Base-by-base conservation (phyloP, 352 stramenopile genomes). In the Globisporangium emineosum region DNA sequence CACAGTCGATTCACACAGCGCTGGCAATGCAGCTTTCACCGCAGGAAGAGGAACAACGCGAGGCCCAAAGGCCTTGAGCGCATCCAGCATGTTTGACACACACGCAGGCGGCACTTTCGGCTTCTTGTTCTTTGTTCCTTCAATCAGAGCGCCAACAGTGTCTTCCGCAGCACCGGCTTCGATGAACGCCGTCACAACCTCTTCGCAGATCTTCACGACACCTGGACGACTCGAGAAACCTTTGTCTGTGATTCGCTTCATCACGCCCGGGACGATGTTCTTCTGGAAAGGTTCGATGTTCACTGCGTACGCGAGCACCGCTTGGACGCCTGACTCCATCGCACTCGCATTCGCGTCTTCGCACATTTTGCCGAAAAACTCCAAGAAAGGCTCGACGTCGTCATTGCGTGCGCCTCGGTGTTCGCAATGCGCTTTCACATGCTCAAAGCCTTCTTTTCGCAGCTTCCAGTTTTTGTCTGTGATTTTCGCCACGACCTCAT, bases 401-500 rank as follows among this genome's bases (percentile, higher is more conserved):
- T 75, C 74, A 6, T 68, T 72, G 23, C 76, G 67, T 15, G 81
- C 69, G 47, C 70, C 77, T 13, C 68, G 60, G 49, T 74, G 76
- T 45, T 93, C 84, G 37, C 86, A 89, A 40, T 81, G 56, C 12
- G 69, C 62, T 55, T 91, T 96, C 51, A 92, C 65, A 40, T 89
- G 62, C 25, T 94, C 88, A 58, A 86, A 94, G 0, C 72, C 88
- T 69, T 90, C 80, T 77, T 94, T 96, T 8, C 88, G 77, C 17
- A 88, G 65, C 73, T 94, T 94, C 88, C 88, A 96, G 70, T 91
- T 93, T 70, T 93, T 94, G 58, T 96, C 86, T 15, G 71, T 74
- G 53, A 94, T 23, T 55, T 91, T 81, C 15, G 72, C 68, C 30
- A 90, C 52, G 3, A 94, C 47, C 5, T 53, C 66, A 7, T 91